These are phyloP conservation scores for Cytospora piceicola DNA, from an alignment of 2,329 filamentous ascomycete genomes.

Conservation along the genomic window DNA sequence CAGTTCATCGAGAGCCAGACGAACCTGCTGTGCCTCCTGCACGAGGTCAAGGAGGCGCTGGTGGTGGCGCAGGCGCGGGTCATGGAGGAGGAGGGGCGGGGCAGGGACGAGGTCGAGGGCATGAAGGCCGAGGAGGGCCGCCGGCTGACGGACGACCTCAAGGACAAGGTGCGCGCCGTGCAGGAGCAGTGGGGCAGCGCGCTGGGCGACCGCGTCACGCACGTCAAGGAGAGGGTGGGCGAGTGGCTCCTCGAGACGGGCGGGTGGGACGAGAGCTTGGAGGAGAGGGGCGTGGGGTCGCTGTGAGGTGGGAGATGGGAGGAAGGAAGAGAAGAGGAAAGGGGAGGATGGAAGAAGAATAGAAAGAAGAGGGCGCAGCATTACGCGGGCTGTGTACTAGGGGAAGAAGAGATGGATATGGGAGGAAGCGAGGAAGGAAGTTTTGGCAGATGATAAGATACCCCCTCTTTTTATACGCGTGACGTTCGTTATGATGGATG, in stretches of 20 bases:
- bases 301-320: conserved; percentile 11
- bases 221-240: conserved; percentile 74
- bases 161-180: conserved; percentile 89
- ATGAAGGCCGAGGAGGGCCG: conserved; percentile 70
- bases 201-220: conserved; percentile 75
- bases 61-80: conserved; percentile 70
- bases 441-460: neutral
- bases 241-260: conserved; percentile 74
- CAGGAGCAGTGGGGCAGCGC: conserved; percentile 90
- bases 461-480: conserved; percentile 5
- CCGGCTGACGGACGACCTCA: conserved; percentile 79
- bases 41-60: conserved; percentile 84
- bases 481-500: conserved; percentile 4
- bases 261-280: conserved; percentile 84
- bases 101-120: conserved; percentile 51
- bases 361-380: neutral
- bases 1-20: conserved; percentile 97
- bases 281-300: conserved; percentile 57
- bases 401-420: neutral
- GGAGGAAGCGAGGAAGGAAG: neutral
- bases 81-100: conserved; percentile 65
- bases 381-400: neutral
- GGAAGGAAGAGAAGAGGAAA: neutral
- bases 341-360: neutral
- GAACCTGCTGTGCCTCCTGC: conserved; percentile 85